phyloP scores from a whole-genome alignment of 768 basidiomycete genomes.

The Rhodotorula sphaerocarpa region DNA sequence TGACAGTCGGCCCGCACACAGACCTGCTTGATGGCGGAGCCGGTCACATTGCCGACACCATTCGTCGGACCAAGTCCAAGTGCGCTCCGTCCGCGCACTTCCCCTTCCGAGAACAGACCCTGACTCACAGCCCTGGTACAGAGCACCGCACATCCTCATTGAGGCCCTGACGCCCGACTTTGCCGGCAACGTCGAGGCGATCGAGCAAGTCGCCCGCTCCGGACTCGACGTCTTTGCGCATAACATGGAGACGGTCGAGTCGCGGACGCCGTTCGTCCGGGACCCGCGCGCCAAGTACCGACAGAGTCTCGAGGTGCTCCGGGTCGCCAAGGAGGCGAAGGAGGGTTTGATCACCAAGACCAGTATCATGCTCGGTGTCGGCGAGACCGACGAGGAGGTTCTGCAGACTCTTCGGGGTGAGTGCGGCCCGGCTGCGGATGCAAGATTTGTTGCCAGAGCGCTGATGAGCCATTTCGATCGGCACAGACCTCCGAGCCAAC shows the following conservation, averaged over 20 bases:
- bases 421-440: constrained; percentile 30
- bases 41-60: constrained; percentile 89
- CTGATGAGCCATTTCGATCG: background rate
- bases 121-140: constrained; percentile 40
- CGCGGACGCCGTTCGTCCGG: constrained; percentile 84
- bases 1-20: too few relatives aligned
- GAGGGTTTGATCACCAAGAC: constrained; percentile 70
- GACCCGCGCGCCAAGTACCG: constrained; percentile 67
- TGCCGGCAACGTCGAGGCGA: constrained; percentile 63
- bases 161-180: constrained; percentile 97
- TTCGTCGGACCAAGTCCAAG: constrained; percentile 93
- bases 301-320: constrained; percentile 69
- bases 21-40: constrained; percentile 89
- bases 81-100: constrained; percentile 42
- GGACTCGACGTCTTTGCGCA: constrained; percentile 97
- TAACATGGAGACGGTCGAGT: constrained; percentile 93
- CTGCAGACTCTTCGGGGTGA: constrained; percentile 71
- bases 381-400: constrained; percentile 76
- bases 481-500: constrained; percentile 69
- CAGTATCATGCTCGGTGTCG: constrained; percentile 96
- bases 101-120: background rate
- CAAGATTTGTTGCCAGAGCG: too few relatives aligned
- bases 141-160: constrained; percentile 89
- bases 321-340: constrained; percentile 76
- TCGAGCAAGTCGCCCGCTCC: constrained; percentile 75